A percentile compares a stretch with the other conserved stretches of the same genome.
Conservation (phyloP, 2,329 filamentous ascomycete species). For the Boeremia exigua region DNA sequence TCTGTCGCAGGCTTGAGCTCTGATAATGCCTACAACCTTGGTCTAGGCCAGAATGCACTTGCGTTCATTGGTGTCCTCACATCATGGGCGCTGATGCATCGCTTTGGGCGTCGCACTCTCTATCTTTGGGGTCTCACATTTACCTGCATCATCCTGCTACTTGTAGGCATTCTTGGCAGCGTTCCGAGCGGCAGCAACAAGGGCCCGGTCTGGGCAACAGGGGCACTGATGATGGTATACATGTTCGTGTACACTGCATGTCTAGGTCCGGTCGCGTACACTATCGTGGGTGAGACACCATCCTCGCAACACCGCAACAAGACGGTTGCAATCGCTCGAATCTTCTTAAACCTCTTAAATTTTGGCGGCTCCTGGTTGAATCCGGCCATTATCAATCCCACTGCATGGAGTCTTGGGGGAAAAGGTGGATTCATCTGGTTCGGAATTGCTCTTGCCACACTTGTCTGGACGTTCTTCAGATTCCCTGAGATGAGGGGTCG, state of each 20-base stretch:
- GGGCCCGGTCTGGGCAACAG: constrained; percentile 46
- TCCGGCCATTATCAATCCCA: constrained; percentile 54
- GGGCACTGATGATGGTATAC: constrained; percentile 29
- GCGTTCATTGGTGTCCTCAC: constrained; percentile 69
- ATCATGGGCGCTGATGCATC: constrained; percentile 79
- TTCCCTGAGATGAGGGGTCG: constrained; percentile 78
- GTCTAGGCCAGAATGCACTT: constrained; percentile 61
- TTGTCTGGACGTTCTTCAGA: constrained; percentile 78
- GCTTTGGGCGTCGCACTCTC: constrained; percentile 74
- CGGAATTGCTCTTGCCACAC: constrained; percentile 75
- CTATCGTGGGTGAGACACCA: constrained; percentile 80
- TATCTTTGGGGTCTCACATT: constrained; percentile 71
- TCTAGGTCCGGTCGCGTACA: constrained; percentile 87
- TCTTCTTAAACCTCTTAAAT: constrained; percentile 69
- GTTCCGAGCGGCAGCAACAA: constrained; percentile 1
- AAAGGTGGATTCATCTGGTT: constrained; percentile 78
- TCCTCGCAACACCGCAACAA: constrained; percentile 84
- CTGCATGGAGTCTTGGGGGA: constrained; percentile 82
- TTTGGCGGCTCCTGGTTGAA: constrained; percentile 58
- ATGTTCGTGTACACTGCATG: constrained; percentile 79
- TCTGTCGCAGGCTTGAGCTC: constrained; percentile 50
- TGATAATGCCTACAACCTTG: constrained; percentile 48
- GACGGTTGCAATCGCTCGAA: constrained; percentile 72
- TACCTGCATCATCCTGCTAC: constrained; percentile 70
- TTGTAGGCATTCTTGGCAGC: constrained; percentile 6